Conservation (phyloP, 306 rosid species). For the Quercus variabilis region DNA sequence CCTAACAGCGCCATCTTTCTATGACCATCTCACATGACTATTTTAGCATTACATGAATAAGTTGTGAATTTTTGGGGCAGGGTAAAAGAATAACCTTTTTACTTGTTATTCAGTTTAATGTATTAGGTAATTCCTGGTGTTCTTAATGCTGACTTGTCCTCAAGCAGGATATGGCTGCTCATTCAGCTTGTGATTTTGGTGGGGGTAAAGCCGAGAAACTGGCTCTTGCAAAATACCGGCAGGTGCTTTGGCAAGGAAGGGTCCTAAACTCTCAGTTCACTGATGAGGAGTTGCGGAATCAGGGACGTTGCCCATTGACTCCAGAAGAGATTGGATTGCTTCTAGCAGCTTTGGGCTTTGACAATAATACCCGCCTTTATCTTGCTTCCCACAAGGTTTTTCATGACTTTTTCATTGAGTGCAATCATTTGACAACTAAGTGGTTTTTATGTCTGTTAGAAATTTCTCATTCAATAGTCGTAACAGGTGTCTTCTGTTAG, state of each 20-base stretch:
- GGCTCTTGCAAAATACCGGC: constrained; percentile 93
- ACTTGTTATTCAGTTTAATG: not conserved
- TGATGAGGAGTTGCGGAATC: constrained; percentile 84
- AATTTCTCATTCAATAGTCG: not conserved
- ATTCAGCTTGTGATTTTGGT: constrained; percentile 99
- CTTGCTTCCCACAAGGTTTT: constrained; percentile 98
- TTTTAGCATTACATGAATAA: not conserved
- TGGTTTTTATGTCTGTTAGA: not conserved
- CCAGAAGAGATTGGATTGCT: constrained; percentile 96
- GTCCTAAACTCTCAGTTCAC: constrained; percentile 96
- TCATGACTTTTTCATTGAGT: not conserved
- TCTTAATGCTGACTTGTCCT: not conserved
- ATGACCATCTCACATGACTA: not conserved
- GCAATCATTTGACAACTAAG: not conserved
- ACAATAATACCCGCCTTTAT: constrained; percentile 86
- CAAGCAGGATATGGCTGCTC: constrained; percentile 97
- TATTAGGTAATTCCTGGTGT: not conserved
- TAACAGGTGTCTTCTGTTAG: not conserved
- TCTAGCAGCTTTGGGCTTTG: constrained; percentile 90
- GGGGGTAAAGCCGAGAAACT: constrained; percentile 90
- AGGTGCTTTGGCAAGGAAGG: constrained; percentile 96
- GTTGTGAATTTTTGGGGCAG: not conserved
- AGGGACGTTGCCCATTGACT: constrained; percentile 97
- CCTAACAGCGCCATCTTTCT: not conserved
- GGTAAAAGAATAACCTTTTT: not conserved